Evolutionary conservation across 106 monocot genomes (phyloP), one percentile per base, ranked within the genome.

Genomic region (Apostasia shenzhenica): DNA sequence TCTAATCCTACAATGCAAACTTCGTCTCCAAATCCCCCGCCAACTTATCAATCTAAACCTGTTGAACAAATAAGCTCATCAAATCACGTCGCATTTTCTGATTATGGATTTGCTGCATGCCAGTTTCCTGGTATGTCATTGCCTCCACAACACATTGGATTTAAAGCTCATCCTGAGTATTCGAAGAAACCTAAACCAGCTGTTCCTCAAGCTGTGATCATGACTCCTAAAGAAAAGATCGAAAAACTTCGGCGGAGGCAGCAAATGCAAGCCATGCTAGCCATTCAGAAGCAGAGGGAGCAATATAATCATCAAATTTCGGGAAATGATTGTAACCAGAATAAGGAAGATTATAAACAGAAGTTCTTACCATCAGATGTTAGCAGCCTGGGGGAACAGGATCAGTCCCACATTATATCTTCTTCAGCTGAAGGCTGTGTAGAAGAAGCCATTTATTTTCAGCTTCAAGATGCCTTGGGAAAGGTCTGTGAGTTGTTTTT

Each of bases 161-260:
- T 78, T 52, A 74, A 76, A 53, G 5, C 43, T 69, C 49, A 71
- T 53, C 55, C 4, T 41, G 67, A 85, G 54, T 66, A 53, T 39
- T 55, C 75, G 45, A 84, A 84, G 54, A 44, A 80, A 59, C 47
- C 59, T 66, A 76, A 64, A 59, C 48, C 47, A 45, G 67, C 63
- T 61, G 47, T 57, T 7, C 54, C 76, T 48, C 83, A 74, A 67
- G 69, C 78, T 43, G 43, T 38, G 39, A 78, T 6, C 37, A 95
- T 95, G 95, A 92, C 95, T 58, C 88, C 95, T 73, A 91, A 89
- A 81, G 95, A 88, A 71, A 95, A 95, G 76, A 86, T 91, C 8
- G 91, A 95, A 76, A 95, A 95, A 63, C 79, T 95, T 46, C 88
- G 89, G 54, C 69, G 91, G 8, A 80, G 84, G 2, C 95, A 92